Evolutionary conservation across 495 filamentous ascomycete genomes (phyloP), one percentile per base, ranked within the genome.

Genomic region (Haplographium delicatum): DNA sequence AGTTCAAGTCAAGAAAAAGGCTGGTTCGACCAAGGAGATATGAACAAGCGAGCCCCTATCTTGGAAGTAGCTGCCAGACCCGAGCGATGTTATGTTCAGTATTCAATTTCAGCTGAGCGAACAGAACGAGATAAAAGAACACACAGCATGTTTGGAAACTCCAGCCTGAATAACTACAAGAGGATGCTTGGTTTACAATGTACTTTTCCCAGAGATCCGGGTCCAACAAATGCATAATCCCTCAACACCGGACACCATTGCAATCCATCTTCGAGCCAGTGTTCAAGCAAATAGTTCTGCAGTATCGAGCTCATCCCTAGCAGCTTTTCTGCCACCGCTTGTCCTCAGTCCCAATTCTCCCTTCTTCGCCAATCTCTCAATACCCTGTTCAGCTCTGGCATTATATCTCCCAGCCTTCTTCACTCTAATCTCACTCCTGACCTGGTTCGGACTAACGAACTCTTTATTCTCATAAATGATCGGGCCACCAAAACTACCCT

Each of bases 401-500:
- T 85, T 83, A 62, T 93, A 88, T 48, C 80, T 81, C 20, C 80
- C 74, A 13, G 91, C 89, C 71, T 88, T 88, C 57, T 72, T 69
- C 63, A 80, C 68, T 51, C 88, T 72, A 51, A 95, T 59, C 45
- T 96, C 93, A 18, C 86, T 69, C 48, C 93, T 78, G 53, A 98
- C 81, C 68, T 95, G 89, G 73, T 98, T 98, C 25, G 93, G 94
- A 58, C 84, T 89, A 45, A 98, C 88, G 62, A 96, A 98, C 61
- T 96, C 88, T 76, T 93, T 95, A 68, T 98, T 98, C 78, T 97
- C 90, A 71, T 95, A 97, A 55, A 98, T 91, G 47, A 97, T 87
- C 1, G 94, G 94, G 0, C 93, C 93, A 44, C 93, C 93, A 58
- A 99, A 99, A 53, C 85, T 89, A 24, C 86, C 88, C 66, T 99